Evolutionary conservation across 73 alveolate genomes (phyloP).

Genomic region (Durusdinium trenchii): DNA sequence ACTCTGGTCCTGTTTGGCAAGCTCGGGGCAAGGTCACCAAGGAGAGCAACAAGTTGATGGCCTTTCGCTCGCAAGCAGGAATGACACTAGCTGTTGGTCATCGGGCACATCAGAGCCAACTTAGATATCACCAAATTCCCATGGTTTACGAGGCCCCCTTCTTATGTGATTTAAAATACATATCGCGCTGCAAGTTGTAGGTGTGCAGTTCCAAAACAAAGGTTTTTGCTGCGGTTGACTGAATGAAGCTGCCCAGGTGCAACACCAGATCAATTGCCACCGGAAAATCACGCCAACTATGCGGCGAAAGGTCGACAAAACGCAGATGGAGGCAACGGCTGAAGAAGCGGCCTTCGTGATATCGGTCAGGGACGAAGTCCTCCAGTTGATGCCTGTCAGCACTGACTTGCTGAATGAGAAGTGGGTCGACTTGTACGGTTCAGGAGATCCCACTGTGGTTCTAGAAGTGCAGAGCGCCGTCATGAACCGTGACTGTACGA

Average conservation of each 20-base stretch:
- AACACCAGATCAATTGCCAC: neutral
- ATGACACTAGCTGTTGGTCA: too few species aligned
- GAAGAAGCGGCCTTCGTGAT: conserved; percentile 22
- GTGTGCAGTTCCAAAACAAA: too few species aligned
- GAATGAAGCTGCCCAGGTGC: neutral
- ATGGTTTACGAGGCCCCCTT: too few species aligned
- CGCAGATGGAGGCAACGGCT: neutral
- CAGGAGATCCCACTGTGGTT: neutral
- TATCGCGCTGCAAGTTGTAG: too few species aligned
- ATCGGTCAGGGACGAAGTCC: neutral
- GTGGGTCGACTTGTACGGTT: neutral
- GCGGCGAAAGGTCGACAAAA: neutral
- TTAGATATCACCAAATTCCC: too few species aligned
- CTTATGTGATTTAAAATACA: too few species aligned
- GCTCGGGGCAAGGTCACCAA: neutral
- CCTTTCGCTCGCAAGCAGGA: neutral
- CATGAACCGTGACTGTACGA: neutral
- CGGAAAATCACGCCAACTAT: neutral
- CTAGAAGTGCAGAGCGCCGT: neutral
- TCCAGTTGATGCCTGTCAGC: neutral
- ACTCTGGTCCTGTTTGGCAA: conserved; percentile 12
- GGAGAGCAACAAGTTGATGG: conserved; percentile 18
- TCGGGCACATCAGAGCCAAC: too few species aligned
- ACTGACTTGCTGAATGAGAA: neutral
- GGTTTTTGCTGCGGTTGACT: too few species aligned